Evolutionary conservation across 106 monocot genomes (phyloP).

Genomic region (Dioscorea dumetorum): DNA sequence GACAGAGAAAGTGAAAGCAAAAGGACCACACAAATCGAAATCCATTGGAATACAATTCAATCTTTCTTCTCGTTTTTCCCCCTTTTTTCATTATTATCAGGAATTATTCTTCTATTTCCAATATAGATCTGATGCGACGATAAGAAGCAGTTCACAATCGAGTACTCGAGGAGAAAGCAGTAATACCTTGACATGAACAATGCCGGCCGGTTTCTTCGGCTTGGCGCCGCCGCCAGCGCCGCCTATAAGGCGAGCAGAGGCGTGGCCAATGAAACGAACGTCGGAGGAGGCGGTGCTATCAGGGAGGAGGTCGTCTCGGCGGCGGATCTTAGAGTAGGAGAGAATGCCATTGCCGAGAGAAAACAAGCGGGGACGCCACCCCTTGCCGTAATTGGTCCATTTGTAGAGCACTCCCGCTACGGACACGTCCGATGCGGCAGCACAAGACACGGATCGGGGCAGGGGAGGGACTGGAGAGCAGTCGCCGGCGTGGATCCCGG

Average conservation of each 20-base stretch:
- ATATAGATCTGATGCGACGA: not conserved
- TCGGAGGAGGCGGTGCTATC: constrained; percentile 1
- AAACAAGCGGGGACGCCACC: constrained; percentile 52
- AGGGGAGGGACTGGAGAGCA: constrained; percentile 1
- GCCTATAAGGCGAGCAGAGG: constrained; percentile 10
- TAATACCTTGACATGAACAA: constrained; percentile 47
- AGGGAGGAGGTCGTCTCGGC: not conserved
- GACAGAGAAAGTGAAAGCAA: not conserved
- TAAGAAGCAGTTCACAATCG: not conserved
- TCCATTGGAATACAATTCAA: not conserved
- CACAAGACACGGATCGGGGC: not conserved
- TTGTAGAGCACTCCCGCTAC: constrained; percentile 50
- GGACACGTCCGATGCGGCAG: constrained; percentile 12
- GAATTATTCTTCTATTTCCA: not conserved
- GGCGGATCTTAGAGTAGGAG: constrained; percentile 51
- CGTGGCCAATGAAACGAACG: constrained; percentile 38
- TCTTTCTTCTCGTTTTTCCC: not conserved
- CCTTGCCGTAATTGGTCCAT: constrained; percentile 65
- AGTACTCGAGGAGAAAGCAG: not conserved
- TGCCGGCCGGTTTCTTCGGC: constrained; percentile 7
- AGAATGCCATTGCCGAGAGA: constrained; percentile 39
- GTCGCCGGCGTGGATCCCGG: constrained; percentile 4
- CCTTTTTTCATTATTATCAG: not conserved
- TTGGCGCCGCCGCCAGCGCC: not conserved
- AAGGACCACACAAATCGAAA: not conserved